Conservation (phyloP, 306 rosid species). For the Ormosia semicastrata region DNA sequence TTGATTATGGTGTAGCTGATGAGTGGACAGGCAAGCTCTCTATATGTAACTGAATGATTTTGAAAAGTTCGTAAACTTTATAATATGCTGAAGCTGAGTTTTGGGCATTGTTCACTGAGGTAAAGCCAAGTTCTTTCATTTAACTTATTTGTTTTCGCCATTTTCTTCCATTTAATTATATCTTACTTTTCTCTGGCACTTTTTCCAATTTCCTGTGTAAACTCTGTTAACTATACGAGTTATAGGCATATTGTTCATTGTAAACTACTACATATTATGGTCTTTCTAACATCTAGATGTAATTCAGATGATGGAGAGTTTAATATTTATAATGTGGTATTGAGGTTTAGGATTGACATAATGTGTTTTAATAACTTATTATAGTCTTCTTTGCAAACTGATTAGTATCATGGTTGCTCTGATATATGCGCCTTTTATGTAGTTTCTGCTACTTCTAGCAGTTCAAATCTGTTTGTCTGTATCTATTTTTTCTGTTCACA, state of each 20-base stretch:
- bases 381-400: background rate
- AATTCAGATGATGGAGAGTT: conserved; percentile 8
- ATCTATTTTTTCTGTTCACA: background rate
- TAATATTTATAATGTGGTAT: conserved; percentile 3
- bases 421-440: background rate
- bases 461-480: background rate
- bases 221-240: background rate
- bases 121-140: conserved; percentile 29
- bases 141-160: background rate
- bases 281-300: background rate
- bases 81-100: conserved; percentile 41
- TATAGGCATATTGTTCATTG: background rate
- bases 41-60: conserved; percentile 63
- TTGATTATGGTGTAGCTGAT: conserved; percentile 91
- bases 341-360: background rate
- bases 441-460: background rate
- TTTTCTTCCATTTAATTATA: background rate
- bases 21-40: conserved; percentile 68
- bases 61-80: conserved; percentile 31
- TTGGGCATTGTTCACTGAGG: conserved; percentile 42
- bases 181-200: background rate
- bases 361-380: background rate
- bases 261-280: background rate
- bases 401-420: conserved; percentile 14
- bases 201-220: conserved; percentile 4